Conservation (phyloP, 1,139 yeast species). For the Pichia kudriavzevii region DNA sequence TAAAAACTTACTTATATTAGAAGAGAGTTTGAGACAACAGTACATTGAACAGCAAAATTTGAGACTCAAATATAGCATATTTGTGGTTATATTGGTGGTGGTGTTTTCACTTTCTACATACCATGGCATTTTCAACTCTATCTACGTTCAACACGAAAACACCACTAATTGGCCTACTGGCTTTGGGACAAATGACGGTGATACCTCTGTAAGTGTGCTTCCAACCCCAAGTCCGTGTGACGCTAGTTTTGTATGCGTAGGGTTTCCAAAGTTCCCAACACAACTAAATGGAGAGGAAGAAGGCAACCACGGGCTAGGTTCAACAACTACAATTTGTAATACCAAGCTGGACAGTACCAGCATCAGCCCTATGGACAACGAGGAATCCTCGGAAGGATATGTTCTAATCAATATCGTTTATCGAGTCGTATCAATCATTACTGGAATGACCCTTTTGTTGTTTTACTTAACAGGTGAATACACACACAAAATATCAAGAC, state of each 20-base stretch:
- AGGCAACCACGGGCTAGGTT: no score
- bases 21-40: slow-evolving; percentile 78
- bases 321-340: no score
- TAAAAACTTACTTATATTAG: slow-evolving; percentile 72
- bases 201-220: no score
- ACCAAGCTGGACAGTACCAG: background rate
- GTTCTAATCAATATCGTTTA: slow-evolving; percentile 31
- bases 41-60: slow-evolving; percentile 62
- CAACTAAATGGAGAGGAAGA: no score
- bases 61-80: slow-evolving; percentile 66
- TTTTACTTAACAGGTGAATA: slow-evolving; percentile 89
- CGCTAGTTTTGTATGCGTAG: no score
- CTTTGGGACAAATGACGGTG: no score
- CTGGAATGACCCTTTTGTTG: slow-evolving; percentile 60
- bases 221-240: no score
- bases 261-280: no score
- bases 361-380: background rate
- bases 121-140: slow-evolving; percentile 13
- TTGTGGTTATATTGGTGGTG: slow-evolving; percentile 34
- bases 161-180: no score
- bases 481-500: slow-evolving; percentile 72
- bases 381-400: slow-evolving; percentile 6
- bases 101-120: slow-evolving; percentile 21
- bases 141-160: no score
- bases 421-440: slow-evolving; percentile 60